A percentile compares a stretch with the other conserved stretches of the same genome.
Conservation (phyloP, 805 yeast species). For the Cyberlindnera xishuangbannaensis region DNA sequence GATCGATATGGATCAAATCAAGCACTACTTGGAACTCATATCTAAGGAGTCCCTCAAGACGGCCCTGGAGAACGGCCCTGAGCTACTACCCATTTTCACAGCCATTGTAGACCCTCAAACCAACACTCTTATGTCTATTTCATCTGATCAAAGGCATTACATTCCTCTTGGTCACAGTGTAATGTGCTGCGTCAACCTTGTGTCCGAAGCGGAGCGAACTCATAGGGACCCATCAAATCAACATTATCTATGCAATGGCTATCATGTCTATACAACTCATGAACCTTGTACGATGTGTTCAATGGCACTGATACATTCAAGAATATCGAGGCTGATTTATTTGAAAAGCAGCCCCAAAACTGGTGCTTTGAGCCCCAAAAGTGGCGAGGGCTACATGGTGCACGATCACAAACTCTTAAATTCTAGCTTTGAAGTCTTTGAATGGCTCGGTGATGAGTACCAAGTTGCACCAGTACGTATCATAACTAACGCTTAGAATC, state of each 20-base stretch:
- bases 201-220: slow-evolving; percentile 49
- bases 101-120: slow-evolving; percentile 56
- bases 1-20: slow-evolving; percentile 42
- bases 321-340: slow-evolving; percentile 67
- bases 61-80: too few species aligned
- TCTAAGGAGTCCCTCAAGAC: slow-evolving; percentile 23
- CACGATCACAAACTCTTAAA: slow-evolving; percentile 74
- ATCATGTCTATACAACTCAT: slow-evolving; percentile 81
- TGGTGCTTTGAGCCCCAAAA: slow-evolving; percentile 48
- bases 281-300: slow-evolving; percentile 97
- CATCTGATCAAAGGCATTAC: slow-evolving; percentile 34
- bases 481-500: slow-evolving; percentile 24
- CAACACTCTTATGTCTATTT: slow-evolving; percentile 33
- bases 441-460: slow-evolving; percentile 47
- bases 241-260: slow-evolving; percentile 66
- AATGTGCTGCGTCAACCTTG: slow-evolving; percentile 60
- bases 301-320: slow-evolving; percentile 92
- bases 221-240: slow-evolving; percentile 6
- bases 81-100: slow-evolving; percentile 45
- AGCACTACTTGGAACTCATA: slow-evolving; percentile 26
- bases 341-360: slow-evolving; percentile 41
- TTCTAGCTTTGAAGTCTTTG: slow-evolving; percentile 84
- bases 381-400: slow-evolving; percentile 67
- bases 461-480: slow-evolving; percentile 15
- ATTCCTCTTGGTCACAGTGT: slow-evolving; percentile 69